A percentile compares a stretch with the other conserved stretches of the same genome.
These are phyloP conservation scores for Canavalia gladiata DNA, from an alignment of 306 rosid genomes.

Conservation along the genomic window DNA sequence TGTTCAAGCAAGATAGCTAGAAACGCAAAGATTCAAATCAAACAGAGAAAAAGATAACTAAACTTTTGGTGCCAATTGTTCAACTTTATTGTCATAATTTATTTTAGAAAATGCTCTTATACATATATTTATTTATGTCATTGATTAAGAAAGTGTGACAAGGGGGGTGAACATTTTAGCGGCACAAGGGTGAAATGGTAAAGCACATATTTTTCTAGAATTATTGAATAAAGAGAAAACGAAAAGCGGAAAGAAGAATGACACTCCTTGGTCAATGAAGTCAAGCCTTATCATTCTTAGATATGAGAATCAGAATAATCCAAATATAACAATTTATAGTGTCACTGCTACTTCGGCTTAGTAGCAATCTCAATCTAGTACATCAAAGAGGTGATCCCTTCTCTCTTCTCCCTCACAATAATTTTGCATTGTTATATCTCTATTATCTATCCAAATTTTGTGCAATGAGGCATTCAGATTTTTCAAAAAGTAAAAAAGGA, in stretches of 20 bases:
- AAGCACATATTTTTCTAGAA: slow-evolving; percentile 1
- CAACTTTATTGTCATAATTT: slow-evolving; percentile 41
- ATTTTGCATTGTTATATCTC: background rate
- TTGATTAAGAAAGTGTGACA: slow-evolving; percentile 38
- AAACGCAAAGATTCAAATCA: slow-evolving; percentile 42
- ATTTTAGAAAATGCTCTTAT: slow-evolving; percentile 25
- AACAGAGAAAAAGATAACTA: slow-evolving; percentile 9
- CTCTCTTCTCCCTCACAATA: background rate
- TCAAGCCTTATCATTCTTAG: slow-evolving; percentile 38
- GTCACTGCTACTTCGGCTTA: background rate
- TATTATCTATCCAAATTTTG: background rate
- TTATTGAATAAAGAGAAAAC: slow-evolving; percentile 3
- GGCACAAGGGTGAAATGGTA: slow-evolving; percentile 10
- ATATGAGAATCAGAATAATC: slow-evolving; percentile 17
- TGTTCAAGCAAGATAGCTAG: slow-evolving; percentile 39
- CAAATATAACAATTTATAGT: background rate
- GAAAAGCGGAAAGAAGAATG: slow-evolving; percentile 1
- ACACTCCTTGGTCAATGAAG: slow-evolving; percentile 20
- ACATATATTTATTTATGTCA: slow-evolving; percentile 32
- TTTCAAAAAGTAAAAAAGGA: background rate
- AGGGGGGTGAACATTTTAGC: background rate
- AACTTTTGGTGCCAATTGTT: slow-evolving; percentile 44
- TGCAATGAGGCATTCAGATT: background rate
- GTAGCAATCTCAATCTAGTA: background rate
- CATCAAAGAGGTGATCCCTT: background rate